These are phyloP conservation scores for Debaryomyces udenii DNA, from an alignment of 1,139 yeast species.

Conservation along the genomic window DNA sequence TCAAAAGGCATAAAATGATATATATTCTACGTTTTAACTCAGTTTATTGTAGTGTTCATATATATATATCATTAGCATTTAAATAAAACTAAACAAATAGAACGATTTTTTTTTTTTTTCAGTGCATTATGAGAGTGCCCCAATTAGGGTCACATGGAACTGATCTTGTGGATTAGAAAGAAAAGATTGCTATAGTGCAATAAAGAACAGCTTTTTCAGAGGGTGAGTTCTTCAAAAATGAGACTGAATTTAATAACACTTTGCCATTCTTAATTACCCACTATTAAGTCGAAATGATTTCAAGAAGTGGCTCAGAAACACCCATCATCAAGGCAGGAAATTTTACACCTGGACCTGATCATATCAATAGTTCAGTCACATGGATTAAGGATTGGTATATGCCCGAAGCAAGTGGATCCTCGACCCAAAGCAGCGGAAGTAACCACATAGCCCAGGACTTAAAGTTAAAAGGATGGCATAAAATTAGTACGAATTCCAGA, in stretches of 20 bases:
- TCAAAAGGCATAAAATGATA: neutral
- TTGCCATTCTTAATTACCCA: slow-evolving; percentile 1
- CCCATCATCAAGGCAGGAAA: slow-evolving; percentile 10
- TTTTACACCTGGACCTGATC: slow-evolving; percentile 21
- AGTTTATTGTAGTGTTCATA: too few relatives aligned
- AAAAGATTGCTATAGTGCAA: slow-evolving; percentile 3
- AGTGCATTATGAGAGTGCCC: slow-evolving; percentile 1
- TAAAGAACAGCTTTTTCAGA: neutral
- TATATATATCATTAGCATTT: neutral
- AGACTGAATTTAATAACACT: slow-evolving; percentile 1
- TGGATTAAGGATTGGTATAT: slow-evolving; percentile 50
- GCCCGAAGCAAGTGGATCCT: slow-evolving; percentile 24
- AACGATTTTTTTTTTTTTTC: neutral
- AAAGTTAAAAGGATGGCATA: slow-evolving; percentile 47
- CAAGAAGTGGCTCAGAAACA: slow-evolving; percentile 24
- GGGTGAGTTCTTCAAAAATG: slow-evolving; percentile 5
- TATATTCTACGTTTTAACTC: too few relatives aligned
- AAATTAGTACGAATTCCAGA: slow-evolving; percentile 26
- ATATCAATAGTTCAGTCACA: slow-evolving; percentile 32
- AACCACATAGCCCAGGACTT: slow-evolving; percentile 16
- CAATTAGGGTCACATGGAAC: slow-evolving; percentile 7
- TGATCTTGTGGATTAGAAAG: slow-evolving; percentile 5
- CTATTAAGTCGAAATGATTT: slow-evolving; percentile 17
- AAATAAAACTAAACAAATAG: too few relatives aligned
- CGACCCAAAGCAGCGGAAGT: slow-evolving; percentile 3